phyloP scores from a whole-genome alignment of 2,329 filamentous ascomycete genomes.

The Clonostachys rhizophaga region DNA sequence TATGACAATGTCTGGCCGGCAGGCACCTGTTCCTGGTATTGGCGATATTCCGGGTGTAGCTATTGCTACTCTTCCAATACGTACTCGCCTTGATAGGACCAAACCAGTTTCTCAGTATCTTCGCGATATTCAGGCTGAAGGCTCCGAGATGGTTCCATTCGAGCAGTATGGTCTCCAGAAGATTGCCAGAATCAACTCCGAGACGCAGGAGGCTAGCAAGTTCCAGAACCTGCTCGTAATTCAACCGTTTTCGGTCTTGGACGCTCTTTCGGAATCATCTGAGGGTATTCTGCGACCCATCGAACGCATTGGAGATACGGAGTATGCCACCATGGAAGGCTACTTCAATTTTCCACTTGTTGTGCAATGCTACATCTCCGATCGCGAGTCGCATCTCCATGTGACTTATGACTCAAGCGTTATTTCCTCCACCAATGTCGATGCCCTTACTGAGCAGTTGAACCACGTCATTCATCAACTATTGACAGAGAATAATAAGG shows the following conservation, averaged over 20 bases:
- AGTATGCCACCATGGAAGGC: not conserved
- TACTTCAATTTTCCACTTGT: slow-evolving; percentile 3
- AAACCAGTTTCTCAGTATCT: slow-evolving; percentile 6
- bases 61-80: slow-evolving; percentile 9
- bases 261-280: not conserved
- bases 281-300: not conserved
- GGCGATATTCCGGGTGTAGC: slow-evolving; percentile 7
- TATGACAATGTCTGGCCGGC: slow-evolving; percentile 9
- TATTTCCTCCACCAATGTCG: not conserved
- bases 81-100: slow-evolving; percentile 1
- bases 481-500: not conserved
- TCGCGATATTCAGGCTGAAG: slow-evolving; percentile 5
- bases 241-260: slow-evolving; percentile 3
- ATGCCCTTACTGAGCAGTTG: not conserved
- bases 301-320: not conserved
- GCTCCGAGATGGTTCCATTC: slow-evolving; percentile 9
- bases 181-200: slow-evolving; percentile 8
- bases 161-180: slow-evolving; percentile 16
- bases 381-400: not conserved
- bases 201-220: slow-evolving; percentile 8
- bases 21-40: slow-evolving; percentile 11
- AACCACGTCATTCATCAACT: slow-evolving; percentile 1
- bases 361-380: not conserved
- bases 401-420: not conserved
- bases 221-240: slow-evolving; percentile 12